Percentiles rank a stretch among this genome's conserved stretches.
Evolutionary conservation across 768 basidiomycete species (phyloP).

Genomic region (Clitopilus hobsonii): DNA sequence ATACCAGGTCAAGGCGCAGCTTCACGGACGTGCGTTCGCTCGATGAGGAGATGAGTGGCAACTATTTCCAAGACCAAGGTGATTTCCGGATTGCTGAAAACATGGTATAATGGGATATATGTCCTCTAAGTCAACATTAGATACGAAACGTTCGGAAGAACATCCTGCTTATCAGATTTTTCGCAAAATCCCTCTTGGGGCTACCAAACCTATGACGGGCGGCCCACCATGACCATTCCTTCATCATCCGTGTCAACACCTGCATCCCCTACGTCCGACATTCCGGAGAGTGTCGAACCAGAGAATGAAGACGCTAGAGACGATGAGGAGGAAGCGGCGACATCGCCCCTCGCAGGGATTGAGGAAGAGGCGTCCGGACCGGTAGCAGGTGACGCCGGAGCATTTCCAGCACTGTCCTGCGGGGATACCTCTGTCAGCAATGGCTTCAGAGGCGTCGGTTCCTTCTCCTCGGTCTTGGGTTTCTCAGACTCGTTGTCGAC

Average conservation of each 20-base stretch:
- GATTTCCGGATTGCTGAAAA: too few relatives aligned
- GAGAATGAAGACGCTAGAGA: conserved; percentile 29
- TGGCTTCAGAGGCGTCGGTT: conserved; percentile 6
- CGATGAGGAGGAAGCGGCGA: conserved; percentile 21
- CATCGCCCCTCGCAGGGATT: background rate
- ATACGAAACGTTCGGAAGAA: background rate
- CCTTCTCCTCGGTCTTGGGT: conserved; percentile 5
- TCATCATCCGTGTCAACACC: conserved; percentile 81
- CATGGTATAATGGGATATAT: too few relatives aligned
- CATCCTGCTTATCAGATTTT: background rate
- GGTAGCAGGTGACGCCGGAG: background rate
- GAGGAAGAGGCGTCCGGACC: background rate
- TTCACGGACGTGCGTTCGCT: too few relatives aligned
- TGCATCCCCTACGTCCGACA: conserved; percentile 49
- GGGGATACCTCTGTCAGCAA: background rate
- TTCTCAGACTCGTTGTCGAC: background rate
- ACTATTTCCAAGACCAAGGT: too few relatives aligned
- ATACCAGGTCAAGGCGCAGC: background rate
- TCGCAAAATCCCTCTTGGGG: too few relatives aligned
- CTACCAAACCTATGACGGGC: conserved; percentile 42
- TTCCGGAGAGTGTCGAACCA: conserved; percentile 26
- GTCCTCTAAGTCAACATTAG: background rate
- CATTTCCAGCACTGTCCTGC: background rate
- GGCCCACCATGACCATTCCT: conserved; percentile 74
- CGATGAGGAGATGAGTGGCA: too few relatives aligned